These are phyloP conservation scores for Phytophthora hybrid DNA, from an alignment of 352 stramenopile species.

Conservation along the genomic window DNA sequence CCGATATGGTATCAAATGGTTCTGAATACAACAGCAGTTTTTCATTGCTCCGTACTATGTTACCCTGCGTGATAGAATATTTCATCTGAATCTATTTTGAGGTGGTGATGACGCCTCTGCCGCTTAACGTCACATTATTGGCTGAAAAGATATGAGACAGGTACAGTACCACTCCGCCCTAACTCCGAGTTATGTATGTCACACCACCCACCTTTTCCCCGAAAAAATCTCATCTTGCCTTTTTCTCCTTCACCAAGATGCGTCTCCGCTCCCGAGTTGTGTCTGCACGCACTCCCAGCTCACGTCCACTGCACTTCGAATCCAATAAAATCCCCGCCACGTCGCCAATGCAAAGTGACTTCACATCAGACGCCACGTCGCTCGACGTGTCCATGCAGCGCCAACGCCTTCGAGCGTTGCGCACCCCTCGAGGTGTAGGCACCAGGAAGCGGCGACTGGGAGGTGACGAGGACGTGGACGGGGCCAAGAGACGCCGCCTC, in stretches of 20 bases:
- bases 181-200: slow-evolving; percentile 7
- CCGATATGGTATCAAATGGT: too few relatives aligned
- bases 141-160: slow-evolving; percentile 9
- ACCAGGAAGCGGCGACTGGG: slow-evolving; percentile 29
- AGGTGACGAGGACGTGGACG: slow-evolving; percentile 25
- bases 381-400: slow-evolving; percentile 6
- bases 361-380: neutral
- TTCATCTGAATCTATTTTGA: neutral
- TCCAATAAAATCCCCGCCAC: neutral
- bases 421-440: slow-evolving; percentile 2
- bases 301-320: neutral
- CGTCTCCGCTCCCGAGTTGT: slow-evolving; percentile 28
- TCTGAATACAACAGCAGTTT: neutral
- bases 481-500: slow-evolving; percentile 30
- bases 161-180: slow-evolving; percentile 4
- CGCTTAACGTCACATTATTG: slow-evolving; percentile 4
- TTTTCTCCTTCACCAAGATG: slow-evolving; percentile 14
- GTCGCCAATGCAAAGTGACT: neutral
- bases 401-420: slow-evolving; percentile 17
- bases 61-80: neutral
- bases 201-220: slow-evolving; percentile 8
- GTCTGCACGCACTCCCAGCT: neutral
- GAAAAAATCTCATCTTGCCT: slow-evolving; percentile 19
- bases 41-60: neutral
- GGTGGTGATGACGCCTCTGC: slow-evolving; percentile 24